phyloP scores from a whole-genome alignment of 768 basidiomycete genomes.

The Leccinellum albellum region DNA sequence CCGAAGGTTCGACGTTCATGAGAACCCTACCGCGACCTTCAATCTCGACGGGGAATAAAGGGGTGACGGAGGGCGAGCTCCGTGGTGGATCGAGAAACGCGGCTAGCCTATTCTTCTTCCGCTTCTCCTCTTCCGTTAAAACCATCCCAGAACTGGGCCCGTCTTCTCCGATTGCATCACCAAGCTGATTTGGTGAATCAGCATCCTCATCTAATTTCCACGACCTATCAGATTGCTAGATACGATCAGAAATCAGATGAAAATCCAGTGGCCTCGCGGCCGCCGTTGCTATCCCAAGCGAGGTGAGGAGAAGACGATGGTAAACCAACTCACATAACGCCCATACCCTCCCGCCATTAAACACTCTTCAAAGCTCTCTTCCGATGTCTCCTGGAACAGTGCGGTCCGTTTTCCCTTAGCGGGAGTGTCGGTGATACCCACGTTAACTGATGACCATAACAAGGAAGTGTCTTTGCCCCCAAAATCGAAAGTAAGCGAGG shows the following conservation, averaged over 20 bases:
- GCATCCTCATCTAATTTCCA: constrained; percentile 19
- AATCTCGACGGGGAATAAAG: constrained; percentile 57
- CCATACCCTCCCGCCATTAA: constrained; percentile 81
- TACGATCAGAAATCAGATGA: constrained; percentile 10
- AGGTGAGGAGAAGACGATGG: background rate
- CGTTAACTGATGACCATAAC: constrained; percentile 25
- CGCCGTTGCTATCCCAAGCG: background rate
- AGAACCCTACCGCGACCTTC: constrained; percentile 70
- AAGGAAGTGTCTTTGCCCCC: constrained; percentile 11
- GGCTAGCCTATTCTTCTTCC: constrained; percentile 63
- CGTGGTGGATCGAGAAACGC: constrained; percentile 54
- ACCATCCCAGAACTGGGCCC: constrained; percentile 1
- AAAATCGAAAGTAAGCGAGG: constrained; percentile 9
- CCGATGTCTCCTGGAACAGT: constrained; percentile 77
- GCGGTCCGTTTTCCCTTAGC: constrained; percentile 68
- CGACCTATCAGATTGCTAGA: constrained; percentile 23
- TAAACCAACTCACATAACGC: constrained; percentile 53
- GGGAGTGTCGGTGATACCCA: constrained; percentile 70
- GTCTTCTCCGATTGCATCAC: constrained; percentile 13
- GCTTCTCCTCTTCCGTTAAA: constrained; percentile 55
- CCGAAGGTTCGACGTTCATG: constrained; percentile 51
- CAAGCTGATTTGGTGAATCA: constrained; percentile 12
- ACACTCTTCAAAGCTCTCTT: constrained; percentile 82
- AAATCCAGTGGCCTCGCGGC: constrained; percentile 6
- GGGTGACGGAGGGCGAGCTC: constrained; percentile 33